A percentile compares a stretch with the other conserved stretches of the same genome.
Conservation (phyloP, 228 moss, liverwort and hornwort genomes). For the Sphagnum magellanicum region DNA sequence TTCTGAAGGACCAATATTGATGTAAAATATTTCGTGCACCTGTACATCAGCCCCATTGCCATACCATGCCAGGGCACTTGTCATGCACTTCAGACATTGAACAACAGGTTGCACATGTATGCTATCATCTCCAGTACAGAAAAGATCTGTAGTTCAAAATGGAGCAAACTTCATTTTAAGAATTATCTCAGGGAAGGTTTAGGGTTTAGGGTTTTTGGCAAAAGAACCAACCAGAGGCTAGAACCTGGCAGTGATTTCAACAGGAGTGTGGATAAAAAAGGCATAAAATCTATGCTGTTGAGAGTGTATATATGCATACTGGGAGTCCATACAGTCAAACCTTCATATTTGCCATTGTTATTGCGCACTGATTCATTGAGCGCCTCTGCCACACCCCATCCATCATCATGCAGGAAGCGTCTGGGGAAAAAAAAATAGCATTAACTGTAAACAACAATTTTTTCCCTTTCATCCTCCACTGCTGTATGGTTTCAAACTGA, state of each 20-base stretch:
- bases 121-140: not conserved
- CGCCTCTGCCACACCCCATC: constrained; percentile 69
- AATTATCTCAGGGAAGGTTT: too few species aligned
- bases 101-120: not conserved
- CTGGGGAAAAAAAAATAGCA: constrained; percentile 17
- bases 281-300: too few species aligned
- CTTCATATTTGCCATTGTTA: constrained; percentile 57
- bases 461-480: too few species aligned
- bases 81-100: not conserved
- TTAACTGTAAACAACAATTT: too few species aligned
- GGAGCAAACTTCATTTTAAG: too few species aligned
- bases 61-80: not conserved
- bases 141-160: too few species aligned
- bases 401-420: constrained; percentile 77
- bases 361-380: constrained; percentile 78
- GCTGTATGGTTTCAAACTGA: too few species aligned
- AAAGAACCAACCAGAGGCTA: too few species aligned
- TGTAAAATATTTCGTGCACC: constrained; percentile 74
- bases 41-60: constrained; percentile 9
- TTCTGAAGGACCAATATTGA: constrained; percentile 54
- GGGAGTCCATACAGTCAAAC: constrained; percentile 59
- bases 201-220: too few species aligned
- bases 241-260: too few species aligned
- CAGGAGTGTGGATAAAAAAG: too few species aligned
- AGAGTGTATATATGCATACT: too few species aligned